Percentiles rank a stretch among this genome's conserved stretches.
Evolutionary conservation across 2,329 filamentous ascomycete species (phyloP).

Genomic region (Stagonosporopsis chrysanthemi): DNA sequence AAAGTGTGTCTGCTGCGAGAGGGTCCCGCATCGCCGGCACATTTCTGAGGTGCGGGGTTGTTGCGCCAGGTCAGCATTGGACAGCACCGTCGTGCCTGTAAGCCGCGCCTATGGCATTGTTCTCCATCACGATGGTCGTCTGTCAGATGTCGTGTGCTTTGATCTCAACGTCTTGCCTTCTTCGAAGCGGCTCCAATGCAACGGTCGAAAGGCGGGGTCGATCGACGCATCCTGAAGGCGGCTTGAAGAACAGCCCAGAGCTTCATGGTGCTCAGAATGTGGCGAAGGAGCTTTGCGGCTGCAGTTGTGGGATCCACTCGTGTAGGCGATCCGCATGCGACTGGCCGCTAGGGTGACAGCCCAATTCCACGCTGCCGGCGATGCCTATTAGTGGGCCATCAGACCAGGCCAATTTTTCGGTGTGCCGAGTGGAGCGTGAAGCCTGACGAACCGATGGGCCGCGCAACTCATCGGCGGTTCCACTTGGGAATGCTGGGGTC

Average conservation of each 20-base stretch:
- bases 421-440: slow-evolving; percentile 19
- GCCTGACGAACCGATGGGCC: slow-evolving; percentile 20
- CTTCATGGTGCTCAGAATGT: slow-evolving; percentile 21
- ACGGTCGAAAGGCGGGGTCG: slow-evolving; percentile 30
- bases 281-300: slow-evolving; percentile 25
- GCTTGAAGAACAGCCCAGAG: slow-evolving; percentile 18
- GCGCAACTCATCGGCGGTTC: slow-evolving; percentile 8
- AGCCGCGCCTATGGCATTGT: neutral
- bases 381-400: slow-evolving; percentile 16
- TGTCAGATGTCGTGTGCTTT: neutral
- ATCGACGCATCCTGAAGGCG: slow-evolving; percentile 22
- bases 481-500: slow-evolving; percentile 21
- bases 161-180: neutral
- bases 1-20: slow-evolving; percentile 1
- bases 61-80: slow-evolving; percentile 22
- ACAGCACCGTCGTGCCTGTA: neutral
- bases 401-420: slow-evolving; percentile 9
- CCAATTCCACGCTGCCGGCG: slow-evolving; percentile 39
- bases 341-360: slow-evolving; percentile 31
- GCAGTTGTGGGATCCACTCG: slow-evolving; percentile 26
- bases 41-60: slow-evolving; percentile 24
- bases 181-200: slow-evolving; percentile 18
- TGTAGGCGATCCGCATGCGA: slow-evolving; percentile 32
- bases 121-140: neutral
- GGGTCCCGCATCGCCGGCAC: slow-evolving; percentile 4